A percentile compares a stretch with the other conserved stretches of the same genome.
These are phyloP conservation scores for Ustilago xerochloae DNA, from an alignment of 1,284 basidiomycete species.

Conservation along the genomic window DNA sequence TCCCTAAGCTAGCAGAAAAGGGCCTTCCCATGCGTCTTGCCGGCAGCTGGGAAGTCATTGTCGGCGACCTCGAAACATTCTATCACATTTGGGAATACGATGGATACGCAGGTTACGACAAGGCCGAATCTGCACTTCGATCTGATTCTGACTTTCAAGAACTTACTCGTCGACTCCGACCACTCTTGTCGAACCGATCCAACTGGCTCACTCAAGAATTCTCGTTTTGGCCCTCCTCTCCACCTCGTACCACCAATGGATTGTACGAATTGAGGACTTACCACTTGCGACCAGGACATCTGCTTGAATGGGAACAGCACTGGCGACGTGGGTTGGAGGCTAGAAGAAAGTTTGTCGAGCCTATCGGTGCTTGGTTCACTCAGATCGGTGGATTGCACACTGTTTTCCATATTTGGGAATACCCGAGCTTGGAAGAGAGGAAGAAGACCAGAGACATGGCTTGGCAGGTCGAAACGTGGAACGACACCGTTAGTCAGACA, in stretches of 20 bases:
- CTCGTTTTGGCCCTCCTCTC: slow-evolving; percentile 61
- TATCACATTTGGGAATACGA: slow-evolving; percentile 67
- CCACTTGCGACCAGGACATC: slow-evolving; percentile 62
- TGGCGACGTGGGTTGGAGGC: slow-evolving; percentile 66
- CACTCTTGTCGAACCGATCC: slow-evolving; percentile 49
- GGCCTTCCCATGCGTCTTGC: slow-evolving; percentile 41
- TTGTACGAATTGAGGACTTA: slow-evolving; percentile 65
- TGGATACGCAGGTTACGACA: slow-evolving; percentile 63
- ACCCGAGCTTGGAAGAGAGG: slow-evolving; percentile 62
- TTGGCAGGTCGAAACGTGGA: slow-evolving; percentile 67
- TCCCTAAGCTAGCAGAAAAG: slow-evolving; percentile 53
- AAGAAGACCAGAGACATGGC: slow-evolving; percentile 64
- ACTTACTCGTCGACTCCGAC: slow-evolving; percentile 30
- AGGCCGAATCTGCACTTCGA: slow-evolving; percentile 30
- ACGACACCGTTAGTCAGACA: slow-evolving; percentile 64
- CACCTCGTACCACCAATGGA: slow-evolving; percentile 39
- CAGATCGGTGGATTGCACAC: slow-evolving; percentile 65
- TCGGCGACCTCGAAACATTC: slow-evolving; percentile 65
- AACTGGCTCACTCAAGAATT: slow-evolving; percentile 67
- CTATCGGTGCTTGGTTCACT: slow-evolving; percentile 66
- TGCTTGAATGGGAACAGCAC: slow-evolving; percentile 65
- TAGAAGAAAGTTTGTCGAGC: slow-evolving; percentile 61
- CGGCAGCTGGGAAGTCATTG: slow-evolving; percentile 63
- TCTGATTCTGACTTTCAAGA: slow-evolving; percentile 46
- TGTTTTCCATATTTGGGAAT: slow-evolving; percentile 66